phyloP scores from a whole-genome alignment of 257 asterid species.

The Solanum tacnaense region DNA sequence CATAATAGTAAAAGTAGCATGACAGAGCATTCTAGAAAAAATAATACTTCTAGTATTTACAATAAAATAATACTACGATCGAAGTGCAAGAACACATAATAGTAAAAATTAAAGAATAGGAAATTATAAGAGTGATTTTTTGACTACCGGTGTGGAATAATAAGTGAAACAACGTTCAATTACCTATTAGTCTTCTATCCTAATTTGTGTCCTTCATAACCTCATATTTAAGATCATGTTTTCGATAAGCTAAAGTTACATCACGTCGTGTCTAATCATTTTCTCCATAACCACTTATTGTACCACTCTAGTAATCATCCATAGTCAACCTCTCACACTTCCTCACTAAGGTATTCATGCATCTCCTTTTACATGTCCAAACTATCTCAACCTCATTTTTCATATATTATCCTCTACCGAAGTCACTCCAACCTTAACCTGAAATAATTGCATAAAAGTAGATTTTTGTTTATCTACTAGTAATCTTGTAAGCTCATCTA shows the following conservation, averaged over 20 bases:
- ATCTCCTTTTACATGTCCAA: rapidly evolving
- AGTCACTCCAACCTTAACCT: not conserved
- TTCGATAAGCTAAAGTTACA: not conserved
- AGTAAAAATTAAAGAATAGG: not conserved
- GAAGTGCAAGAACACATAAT: not conserved
- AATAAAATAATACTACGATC: not conserved
- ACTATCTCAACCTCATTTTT: not conserved
- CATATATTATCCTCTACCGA: not conserved
- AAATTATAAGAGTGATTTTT: not conserved
- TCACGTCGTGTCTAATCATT: not conserved
- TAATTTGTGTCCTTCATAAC: not conserved
- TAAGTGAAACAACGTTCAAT: not conserved
- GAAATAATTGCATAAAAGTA: too few species aligned
- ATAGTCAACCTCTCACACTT: not conserved
- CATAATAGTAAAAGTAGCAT: not conserved
- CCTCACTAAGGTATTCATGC: not conserved
- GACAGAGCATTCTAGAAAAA: not conserved
- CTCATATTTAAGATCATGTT: not conserved
- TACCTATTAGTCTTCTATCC: not conserved
- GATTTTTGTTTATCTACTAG: not conserved
- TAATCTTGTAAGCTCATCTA: not conserved
- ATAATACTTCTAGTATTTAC: not conserved
- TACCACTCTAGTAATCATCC: not conserved
- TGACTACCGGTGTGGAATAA: not conserved
- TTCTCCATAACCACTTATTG: not conserved